Base-by-base conservation (phyloP, 2,329 filamentous ascomycete genomes). In the Elsinoe arachidis region DNA sequence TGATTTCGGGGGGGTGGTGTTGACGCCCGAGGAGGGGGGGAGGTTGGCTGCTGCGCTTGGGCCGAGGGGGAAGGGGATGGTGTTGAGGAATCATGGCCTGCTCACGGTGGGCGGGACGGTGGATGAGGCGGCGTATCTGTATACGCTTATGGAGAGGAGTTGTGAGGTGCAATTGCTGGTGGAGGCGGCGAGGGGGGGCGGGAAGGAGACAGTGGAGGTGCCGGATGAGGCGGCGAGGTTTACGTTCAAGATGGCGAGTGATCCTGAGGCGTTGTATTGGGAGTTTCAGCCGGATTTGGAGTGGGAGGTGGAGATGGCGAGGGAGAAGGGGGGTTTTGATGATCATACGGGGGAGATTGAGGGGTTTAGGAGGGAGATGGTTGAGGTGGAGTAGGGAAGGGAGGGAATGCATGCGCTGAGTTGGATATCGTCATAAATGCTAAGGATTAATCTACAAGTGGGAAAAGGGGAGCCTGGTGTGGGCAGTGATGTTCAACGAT, bases 111-210 rank as follows among this genome's bases (percentile, higher is more conserved):
- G 87, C 3, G 65, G 69, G 5, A 90, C 86, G 0, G 86, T 90
- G 1, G 86, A 90, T 66, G 86, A 90, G 69, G 86, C 86, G 1
- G 83, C 82, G 0, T 90, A 84, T 68, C 69, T 88, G 54, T 86
- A 88, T 66, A 82, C 81, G 0, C 71, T 86, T 44, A 76, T 88
- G 68, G 86, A 90, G 69, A 77, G 84, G 51, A 82, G 80, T 47
- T 89, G 86, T 67, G 77, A 82, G 57, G 79, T 87, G 33, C 86
- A 90, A 72, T 72, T 88, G 54, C 73, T 78, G 63, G 81, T 83
- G 37, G 86, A 90, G 71, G 84, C 85, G 0, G 85, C 86, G 0
- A 80, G 78, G 1, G 78, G 74, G 11, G 77, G 78, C 41, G 75
- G 76, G 0, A 63, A 80, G 10, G 68, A 73, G 34, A 83, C 83